These are phyloP conservation scores for Fonsecaea erecta DNA, from an alignment of 2,329 filamentous ascomycete genomes.

Conservation along the genomic window DNA sequence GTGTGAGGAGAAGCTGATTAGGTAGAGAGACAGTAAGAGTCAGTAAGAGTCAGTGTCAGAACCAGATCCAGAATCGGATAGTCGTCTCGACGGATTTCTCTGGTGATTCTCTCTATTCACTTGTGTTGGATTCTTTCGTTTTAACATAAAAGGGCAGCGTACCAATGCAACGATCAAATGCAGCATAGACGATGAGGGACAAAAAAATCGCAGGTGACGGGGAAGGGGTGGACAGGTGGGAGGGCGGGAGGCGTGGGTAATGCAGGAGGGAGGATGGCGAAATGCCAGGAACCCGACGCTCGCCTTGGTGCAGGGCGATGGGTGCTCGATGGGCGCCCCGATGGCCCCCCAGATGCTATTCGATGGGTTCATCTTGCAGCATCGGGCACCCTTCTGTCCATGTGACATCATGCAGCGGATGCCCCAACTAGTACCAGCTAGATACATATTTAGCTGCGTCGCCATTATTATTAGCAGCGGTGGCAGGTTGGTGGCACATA, in stretches of 20 bases:
- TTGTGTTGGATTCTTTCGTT: background rate
- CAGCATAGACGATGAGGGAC: background rate
- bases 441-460: background rate
- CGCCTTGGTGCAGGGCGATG: background rate
- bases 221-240: background rate
- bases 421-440: background rate
- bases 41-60: too few relatives aligned
- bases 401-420: slow-evolving; percentile 1
- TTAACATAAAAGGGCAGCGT: background rate
- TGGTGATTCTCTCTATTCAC: background rate
- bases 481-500: background rate
- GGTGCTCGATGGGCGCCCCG: background rate
- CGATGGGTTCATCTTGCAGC: slow-evolving; percentile 3
- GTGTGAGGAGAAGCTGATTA: background rate
- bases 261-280: background rate
- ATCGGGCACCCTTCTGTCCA: background rate
- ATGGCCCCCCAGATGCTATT: background rate
- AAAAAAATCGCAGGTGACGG: background rate
- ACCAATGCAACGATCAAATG: background rate
- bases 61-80: background rate
- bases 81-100: background rate
- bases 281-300: slow-evolving; percentile 17
- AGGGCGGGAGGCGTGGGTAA: background rate
- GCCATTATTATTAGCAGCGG: background rate
- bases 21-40: too few relatives aligned